Conservation (phyloP, 148 eudicot species). For the Mesembryanthemum crystallinum region DNA sequence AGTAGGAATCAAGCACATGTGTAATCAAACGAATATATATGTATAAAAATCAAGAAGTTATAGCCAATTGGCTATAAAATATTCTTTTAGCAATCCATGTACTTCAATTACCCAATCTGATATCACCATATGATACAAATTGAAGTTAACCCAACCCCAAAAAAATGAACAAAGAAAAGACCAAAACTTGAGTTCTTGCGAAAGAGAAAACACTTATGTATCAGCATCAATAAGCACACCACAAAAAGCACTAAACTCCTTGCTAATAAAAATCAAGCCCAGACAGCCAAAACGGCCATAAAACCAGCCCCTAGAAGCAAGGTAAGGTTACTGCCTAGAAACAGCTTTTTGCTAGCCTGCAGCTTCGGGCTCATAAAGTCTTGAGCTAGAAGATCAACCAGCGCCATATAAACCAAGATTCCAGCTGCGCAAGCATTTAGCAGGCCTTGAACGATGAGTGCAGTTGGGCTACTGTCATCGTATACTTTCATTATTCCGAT, state of each 20-base stretch:
- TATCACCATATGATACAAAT: too few species aligned
- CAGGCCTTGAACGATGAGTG: slow-evolving; percentile 40
- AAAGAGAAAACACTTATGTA: background rate
- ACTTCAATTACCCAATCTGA: too few species aligned
- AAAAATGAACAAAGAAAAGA: too few species aligned
- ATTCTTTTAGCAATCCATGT: too few species aligned
- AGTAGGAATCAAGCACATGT: too few species aligned
- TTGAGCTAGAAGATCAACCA: slow-evolving; percentile 43
- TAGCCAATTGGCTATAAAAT: too few species aligned
- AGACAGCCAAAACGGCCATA: slow-evolving; percentile 43
- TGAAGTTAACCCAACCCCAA: too few species aligned
- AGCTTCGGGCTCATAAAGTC: slow-evolving; percentile 42
- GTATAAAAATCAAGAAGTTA: too few species aligned
- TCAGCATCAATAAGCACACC: too few species aligned
- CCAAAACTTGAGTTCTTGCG: too few species aligned
- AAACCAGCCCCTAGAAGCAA: slow-evolving; percentile 36
- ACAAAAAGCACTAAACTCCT: too few species aligned
- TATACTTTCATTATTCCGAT: slow-evolving; percentile 40
- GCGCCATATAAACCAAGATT: slow-evolving; percentile 48
- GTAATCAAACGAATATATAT: too few species aligned
- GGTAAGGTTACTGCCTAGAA: slow-evolving; percentile 25
- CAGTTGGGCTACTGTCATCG: slow-evolving; percentile 36
- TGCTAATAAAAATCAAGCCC: slow-evolving; percentile 26
- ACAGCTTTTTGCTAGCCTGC: slow-evolving; percentile 30
- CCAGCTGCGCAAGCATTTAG: slow-evolving; percentile 41